Conservation (phyloP, 164 flowering plant genomes). For the Liquidambar formosana region DNA sequence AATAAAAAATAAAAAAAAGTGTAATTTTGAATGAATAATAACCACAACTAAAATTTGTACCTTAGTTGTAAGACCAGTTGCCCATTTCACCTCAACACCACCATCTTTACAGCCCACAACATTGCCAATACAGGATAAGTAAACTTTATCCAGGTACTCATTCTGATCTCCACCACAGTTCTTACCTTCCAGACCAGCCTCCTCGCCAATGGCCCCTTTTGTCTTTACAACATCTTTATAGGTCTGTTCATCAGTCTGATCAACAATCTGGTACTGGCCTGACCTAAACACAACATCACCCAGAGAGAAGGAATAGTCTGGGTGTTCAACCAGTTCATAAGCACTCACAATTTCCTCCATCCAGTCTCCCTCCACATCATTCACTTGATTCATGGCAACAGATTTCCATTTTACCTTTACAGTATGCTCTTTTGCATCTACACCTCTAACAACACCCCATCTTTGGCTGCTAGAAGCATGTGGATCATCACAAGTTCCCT, state of each 20-base stretch:
- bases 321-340: conserved; percentile 89
- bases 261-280: conserved; percentile 19
- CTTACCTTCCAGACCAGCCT: conserved; percentile 13
- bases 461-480: conserved; percentile 26
- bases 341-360: conserved; percentile 70
- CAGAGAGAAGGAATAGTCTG: conserved; percentile 57
- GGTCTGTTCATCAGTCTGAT: conserved; percentile 20
- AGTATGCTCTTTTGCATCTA: conserved; percentile 78
- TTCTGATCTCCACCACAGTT: conserved; percentile 13
- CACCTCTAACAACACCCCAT: conserved; percentile 67
- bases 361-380: conserved; percentile 18
- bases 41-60: conserved; percentile 35
- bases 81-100: conserved; percentile 78
- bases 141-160: conserved; percentile 14
- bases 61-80: conserved; percentile 64
- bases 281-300: conserved; percentile 73
- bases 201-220: conserved; percentile 13
- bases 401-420: conserved; percentile 66
- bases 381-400: conserved; percentile 2
- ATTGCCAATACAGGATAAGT: conserved; percentile 61
- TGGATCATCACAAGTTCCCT: conserved; percentile 48
- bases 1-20: no score
- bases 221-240: conserved; percentile 1
- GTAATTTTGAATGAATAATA: neutral
- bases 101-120: conserved; percentile 67